phyloP scores from a whole-genome alignment of 345 rosid genomes.

The Salix brachista region DNA sequence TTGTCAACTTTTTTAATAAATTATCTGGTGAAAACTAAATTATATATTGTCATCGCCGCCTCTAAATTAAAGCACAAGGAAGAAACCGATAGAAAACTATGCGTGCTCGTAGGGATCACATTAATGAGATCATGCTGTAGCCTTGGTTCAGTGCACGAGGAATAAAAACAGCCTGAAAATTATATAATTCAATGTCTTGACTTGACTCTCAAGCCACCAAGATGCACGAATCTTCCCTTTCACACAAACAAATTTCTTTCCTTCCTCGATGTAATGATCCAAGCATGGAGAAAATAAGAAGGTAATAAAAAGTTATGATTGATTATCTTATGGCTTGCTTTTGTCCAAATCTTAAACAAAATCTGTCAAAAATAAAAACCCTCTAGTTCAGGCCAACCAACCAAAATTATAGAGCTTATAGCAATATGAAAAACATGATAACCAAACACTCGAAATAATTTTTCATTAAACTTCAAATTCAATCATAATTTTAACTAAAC shows the following conservation, averaged over 20 bases:
- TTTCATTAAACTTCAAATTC: no score
- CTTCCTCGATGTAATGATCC: no score
- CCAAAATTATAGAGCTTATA: background rate
- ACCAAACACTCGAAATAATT: no score
- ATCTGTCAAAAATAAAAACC: background rate
- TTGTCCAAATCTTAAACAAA: background rate
- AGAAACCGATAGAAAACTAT: background rate
- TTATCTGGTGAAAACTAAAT: no score
- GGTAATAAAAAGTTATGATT: background rate
- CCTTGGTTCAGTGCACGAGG: background rate
- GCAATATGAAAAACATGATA: accelerated
- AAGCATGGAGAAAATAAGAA: no score
- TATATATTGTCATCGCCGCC: no score
- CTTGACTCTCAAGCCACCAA: background rate
- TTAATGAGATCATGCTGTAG: background rate
- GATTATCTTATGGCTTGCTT: background rate
- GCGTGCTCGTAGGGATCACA: background rate
- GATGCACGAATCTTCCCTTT: background rate
- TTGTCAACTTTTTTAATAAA: no score
- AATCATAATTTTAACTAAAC: no score
- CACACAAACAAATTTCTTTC: no score
- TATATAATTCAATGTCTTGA: background rate
- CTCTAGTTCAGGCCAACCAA: background rate
- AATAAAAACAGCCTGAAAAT: background rate
- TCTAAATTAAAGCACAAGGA: background rate